Base-by-base conservation (phyloP, 176 grass and related monocot species). In the Zizania latifolia region DNA sequence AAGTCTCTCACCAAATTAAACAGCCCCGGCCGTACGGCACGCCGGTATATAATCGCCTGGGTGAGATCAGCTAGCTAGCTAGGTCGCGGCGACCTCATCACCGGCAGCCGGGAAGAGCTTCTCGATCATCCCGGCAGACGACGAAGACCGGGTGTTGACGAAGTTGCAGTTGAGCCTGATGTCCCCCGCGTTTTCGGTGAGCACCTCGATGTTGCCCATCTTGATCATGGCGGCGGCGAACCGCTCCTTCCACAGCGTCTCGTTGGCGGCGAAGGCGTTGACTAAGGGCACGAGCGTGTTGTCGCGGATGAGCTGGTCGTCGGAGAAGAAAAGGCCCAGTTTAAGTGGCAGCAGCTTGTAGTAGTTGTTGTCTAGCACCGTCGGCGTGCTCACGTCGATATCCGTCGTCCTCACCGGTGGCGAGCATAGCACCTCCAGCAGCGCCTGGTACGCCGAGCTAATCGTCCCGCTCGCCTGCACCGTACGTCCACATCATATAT, bases 361-460 rank as follows among this genome's bases (percentile, higher is more conserved):
- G 82, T 89, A 93, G 67, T 68, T 85, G 91, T 93, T 93, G 76
- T 93, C 91, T 7, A 93, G 84, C 30, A 78, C 72, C 0, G 64
- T 5, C 13, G 91, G 91, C 62, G 87, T 93, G 67, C 78, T 88
- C 7, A 93, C 1, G 72, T 90, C 87, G 46, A 93, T 79, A 38
- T 40, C 75, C 5, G 83, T 82, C 16, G 87, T 93, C 46, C 24
- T 1, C 2, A 46, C 51, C 38, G 56, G 72, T 7, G 87, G 23
- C 14, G 84, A 84, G 78, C 91, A 93, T 26, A 87, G 68, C 62
- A 65, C 76, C 75, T 82, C 79, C 69, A 93, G 83, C 55, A 93
- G 71, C 43, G 66, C 76, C 54, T 86, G 87, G 46, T 85, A 93
- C 32, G 87, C 84, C 16, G 87, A 32, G 65, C 87, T 85, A 33